Evolutionary conservation across 1,139 yeast species (phyloP).

Genomic region (Candida dubliniensis): DNA sequence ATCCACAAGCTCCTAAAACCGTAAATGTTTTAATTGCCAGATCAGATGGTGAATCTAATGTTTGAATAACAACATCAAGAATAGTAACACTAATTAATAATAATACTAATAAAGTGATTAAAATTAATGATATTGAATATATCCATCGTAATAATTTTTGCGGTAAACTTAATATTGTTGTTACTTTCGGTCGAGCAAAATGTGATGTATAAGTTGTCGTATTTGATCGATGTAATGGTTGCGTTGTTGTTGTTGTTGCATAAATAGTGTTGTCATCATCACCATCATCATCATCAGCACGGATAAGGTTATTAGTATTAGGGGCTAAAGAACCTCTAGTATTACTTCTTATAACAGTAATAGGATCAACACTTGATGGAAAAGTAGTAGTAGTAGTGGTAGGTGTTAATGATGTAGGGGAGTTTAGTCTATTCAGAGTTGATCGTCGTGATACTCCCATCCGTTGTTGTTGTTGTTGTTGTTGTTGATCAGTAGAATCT

Average conservation of each 20-base stretch:
- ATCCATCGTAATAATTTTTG: slow-evolving; percentile 47
- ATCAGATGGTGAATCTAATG: slow-evolving; percentile 48
- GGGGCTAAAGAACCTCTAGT: too few species aligned
- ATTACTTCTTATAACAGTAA: too few species aligned
- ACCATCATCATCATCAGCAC: too few species aligned
- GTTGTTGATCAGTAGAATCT: background rate
- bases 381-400: background rate
- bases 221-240: slow-evolving; percentile 7
- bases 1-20: slow-evolving; percentile 70
- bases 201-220: slow-evolving; percentile 8
- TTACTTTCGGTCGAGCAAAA: slow-evolving; percentile 5
- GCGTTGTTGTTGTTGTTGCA: background rate
- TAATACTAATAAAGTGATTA: slow-evolving; percentile 50
- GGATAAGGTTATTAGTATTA: too few species aligned
- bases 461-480: too few species aligned
- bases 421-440: background rate
- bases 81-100: slow-evolving; percentile 69
- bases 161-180: slow-evolving; percentile 27
- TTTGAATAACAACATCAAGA: slow-evolving; percentile 72
- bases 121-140: slow-evolving; percentile 54
- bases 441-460: too few species aligned
- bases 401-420: background rate
- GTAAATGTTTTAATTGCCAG: slow-evolving; percentile 69
- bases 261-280: background rate
- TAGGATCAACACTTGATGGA: too few species aligned